phyloP scores from a whole-genome alignment of 139 green algal species.

The Chlamydomonas sp. region DNA sequence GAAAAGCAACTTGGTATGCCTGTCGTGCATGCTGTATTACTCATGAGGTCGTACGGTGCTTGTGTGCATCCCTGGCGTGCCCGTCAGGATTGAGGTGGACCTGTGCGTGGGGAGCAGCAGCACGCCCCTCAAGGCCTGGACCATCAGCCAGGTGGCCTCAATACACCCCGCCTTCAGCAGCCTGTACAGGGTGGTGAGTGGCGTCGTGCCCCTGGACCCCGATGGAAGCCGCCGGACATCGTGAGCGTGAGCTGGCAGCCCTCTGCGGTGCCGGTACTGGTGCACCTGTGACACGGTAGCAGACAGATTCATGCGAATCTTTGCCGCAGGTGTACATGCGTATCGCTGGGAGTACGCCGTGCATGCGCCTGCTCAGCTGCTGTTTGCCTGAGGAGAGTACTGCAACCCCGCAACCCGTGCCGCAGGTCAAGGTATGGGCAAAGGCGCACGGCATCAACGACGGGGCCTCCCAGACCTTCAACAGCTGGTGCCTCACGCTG shows the following conservation, averaged over 20 bases:
- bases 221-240: no score
- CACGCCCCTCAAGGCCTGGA: conserved; percentile 60
- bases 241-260: no score
- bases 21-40: no score
- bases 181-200: conserved; percentile 41
- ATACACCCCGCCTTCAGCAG: conserved; percentile 39
- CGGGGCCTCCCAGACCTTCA: conserved; percentile 75
- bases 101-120: conserved; percentile 54
- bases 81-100: conserved; percentile 61
- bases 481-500: conserved; percentile 80
- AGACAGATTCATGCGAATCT: no score
- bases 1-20: background rate
- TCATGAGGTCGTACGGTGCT: no score
- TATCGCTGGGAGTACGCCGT: no score
- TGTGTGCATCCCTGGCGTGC: no score
- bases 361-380: background rate
- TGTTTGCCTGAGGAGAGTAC: background rate
- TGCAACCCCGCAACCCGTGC: no score
- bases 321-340: no score
- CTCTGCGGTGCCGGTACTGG: no score
- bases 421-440: conserved; percentile 83
- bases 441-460: conserved; percentile 79
- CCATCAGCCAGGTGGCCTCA: conserved; percentile 37
- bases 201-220: no score
- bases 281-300: no score